A percentile compares a stretch with the other conserved stretches of the same genome.
phyloP scores from a whole-genome alignment of 2,329 filamentous ascomycete species.

The Cryphonectria radicalis region DNA sequence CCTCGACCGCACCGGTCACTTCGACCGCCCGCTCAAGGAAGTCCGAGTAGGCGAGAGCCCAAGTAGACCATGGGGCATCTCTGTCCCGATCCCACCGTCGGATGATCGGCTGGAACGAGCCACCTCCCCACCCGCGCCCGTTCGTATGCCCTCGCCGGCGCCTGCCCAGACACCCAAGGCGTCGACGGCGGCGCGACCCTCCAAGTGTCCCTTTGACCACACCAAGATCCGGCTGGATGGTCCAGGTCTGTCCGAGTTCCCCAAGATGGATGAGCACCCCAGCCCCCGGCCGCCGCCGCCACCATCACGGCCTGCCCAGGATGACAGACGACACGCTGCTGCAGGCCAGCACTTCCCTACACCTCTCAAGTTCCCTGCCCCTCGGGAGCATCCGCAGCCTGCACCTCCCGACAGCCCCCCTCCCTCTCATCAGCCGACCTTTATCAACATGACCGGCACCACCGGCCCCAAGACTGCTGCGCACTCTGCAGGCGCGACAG shows the following conservation, averaged over 20 bases:
- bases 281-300: constrained; percentile 16
- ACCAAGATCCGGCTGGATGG: constrained; percentile 35
- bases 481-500: constrained; percentile 32
- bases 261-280: constrained; percentile 29
- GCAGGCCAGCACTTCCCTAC: constrained; percentile 26
- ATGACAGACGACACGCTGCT: constrained; percentile 11
- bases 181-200: constrained; percentile 32
- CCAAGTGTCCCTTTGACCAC: constrained; percentile 62
- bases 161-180: constrained; percentile 32
- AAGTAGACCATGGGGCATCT: constrained; percentile 90
- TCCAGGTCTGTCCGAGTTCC: constrained; percentile 26
- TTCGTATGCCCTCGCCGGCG: constrained; percentile 51
- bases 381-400: constrained; percentile 33
- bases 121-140: constrained; percentile 61
- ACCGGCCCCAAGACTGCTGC: constrained; percentile 35
- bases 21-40: constrained; percentile 84
- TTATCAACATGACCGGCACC: constrained; percentile 50
- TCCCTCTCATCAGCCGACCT: constrained; percentile 51
- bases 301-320: not conserved
- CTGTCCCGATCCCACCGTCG: constrained; percentile 50
- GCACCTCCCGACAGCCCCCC: constrained; percentile 34
- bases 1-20: constrained; percentile 71
- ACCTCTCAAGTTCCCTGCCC: constrained; percentile 26
- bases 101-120: constrained; percentile 57
- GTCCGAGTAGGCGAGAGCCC: constrained; percentile 93